A percentile compares a stretch with the other conserved stretches of the same genome.
These are phyloP conservation scores for Astragalus membranaceus DNA, from an alignment of 306 rosid species.

Conservation along the genomic window DNA sequence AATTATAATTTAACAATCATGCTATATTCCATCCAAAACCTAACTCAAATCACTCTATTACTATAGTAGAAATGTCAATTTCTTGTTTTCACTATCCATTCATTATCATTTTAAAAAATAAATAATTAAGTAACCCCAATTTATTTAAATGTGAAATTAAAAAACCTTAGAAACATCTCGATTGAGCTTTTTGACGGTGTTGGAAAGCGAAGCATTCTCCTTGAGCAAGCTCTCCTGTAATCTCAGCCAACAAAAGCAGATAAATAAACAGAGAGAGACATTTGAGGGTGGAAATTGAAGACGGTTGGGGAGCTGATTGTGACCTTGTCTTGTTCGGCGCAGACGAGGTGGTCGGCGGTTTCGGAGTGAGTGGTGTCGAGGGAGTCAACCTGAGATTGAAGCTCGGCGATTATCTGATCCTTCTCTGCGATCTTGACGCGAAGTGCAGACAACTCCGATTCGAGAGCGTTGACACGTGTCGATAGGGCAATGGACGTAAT, in stretches of 20 bases:
- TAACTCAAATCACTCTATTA: neutral
- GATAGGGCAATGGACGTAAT: slow-evolving; percentile 83
- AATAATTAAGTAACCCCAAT: neutral
- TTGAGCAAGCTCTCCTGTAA: slow-evolving; percentile 56
- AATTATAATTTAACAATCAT: neutral
- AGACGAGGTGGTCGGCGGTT: slow-evolving; percentile 48
- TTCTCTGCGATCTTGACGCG: slow-evolving; percentile 50
- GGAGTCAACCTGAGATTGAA: slow-evolving; percentile 58
- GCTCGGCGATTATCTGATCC: slow-evolving; percentile 56
- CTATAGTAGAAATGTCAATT: neutral
- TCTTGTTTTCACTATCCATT: neutral
- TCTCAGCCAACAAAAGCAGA: neutral
- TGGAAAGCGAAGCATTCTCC: slow-evolving; percentile 63
- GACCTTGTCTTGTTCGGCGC: slow-evolving; percentile 61
- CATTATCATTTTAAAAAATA: neutral
- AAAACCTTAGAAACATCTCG: slow-evolving; percentile 86
- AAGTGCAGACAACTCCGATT: slow-evolving; percentile 46
- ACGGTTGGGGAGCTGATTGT: neutral
- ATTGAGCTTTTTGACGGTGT: slow-evolving; percentile 69
- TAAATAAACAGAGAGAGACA: neutral
- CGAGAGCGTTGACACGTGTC: slow-evolving; percentile 75
- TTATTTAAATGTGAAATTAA: neutral
- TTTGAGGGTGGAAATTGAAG: neutral
- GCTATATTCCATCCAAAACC: neutral
- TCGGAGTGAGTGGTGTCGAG: slow-evolving; percentile 61